A percentile compares a stretch with the other conserved stretches of the same genome.
Evolutionary conservation across 2,329 filamentous ascomycete genomes (phyloP).

Genomic region (Leptodontidium sp.): DNA sequence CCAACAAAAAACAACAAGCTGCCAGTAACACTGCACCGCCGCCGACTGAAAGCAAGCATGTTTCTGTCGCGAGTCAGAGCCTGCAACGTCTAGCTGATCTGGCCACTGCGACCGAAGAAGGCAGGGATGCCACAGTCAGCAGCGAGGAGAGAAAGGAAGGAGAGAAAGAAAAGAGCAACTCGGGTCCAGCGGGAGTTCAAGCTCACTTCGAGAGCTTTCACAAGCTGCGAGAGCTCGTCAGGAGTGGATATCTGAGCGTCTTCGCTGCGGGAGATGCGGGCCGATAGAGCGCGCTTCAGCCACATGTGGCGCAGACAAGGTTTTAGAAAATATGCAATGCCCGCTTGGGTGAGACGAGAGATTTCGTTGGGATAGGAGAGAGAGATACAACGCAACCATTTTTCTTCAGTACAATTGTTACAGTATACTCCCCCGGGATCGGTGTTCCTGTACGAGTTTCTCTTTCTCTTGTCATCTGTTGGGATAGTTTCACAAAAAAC

Average conservation of each 20-base stretch:
- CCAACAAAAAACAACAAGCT: conserved; percentile 27
- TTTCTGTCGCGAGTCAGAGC: conserved; percentile 40
- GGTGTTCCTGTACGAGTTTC: conserved; percentile 19
- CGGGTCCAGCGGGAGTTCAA: conserved; percentile 13
- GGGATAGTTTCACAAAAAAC: conserved; percentile 5
- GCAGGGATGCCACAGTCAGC: conserved; percentile 26
- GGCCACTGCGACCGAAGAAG: conserved; percentile 43
- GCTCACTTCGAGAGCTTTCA: conserved; percentile 28
- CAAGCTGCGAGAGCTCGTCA: conserved; percentile 34
- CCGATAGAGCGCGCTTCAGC: conserved; percentile 23
- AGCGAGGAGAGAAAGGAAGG: conserved; percentile 33
- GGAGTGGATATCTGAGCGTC: conserved; percentile 36
- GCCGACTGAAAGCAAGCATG: conserved; percentile 33
- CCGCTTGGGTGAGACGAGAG: background rate
- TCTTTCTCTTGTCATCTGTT: conserved; percentile 5
- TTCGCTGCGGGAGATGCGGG: conserved; percentile 28
- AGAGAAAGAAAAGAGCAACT: conserved; percentile 23
- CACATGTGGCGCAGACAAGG: conserved; percentile 17
- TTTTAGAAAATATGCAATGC: conserved; percentile 12
- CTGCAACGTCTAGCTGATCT: conserved; percentile 68
- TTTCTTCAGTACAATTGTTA: conserved; percentile 13
- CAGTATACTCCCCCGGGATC: conserved; percentile 27
- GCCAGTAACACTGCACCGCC: conserved; percentile 8
- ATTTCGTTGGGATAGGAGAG: background rate
- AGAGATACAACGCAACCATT: background rate